Conservation (phyloP, 2,329 filamentous ascomycete species). For the Periconia sp. region DNA sequence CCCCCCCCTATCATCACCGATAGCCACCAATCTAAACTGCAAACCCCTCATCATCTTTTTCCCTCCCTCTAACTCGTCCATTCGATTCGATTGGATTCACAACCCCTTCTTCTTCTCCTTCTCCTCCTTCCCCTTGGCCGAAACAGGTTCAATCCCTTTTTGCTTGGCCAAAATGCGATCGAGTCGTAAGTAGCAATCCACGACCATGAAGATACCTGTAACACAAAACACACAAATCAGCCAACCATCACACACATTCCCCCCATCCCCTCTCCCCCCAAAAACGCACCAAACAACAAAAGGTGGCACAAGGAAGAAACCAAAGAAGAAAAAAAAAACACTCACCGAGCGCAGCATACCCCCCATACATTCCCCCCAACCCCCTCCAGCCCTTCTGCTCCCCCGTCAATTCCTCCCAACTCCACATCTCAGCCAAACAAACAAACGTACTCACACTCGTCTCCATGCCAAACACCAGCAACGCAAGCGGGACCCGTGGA, state of each 20-base stretch:
- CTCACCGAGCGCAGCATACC: conserved; percentile 36
- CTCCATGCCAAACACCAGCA: conserved; percentile 62
- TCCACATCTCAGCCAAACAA: conserved; percentile 63
- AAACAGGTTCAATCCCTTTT: conserved; percentile 26
- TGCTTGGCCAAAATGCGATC: conserved; percentile 28
- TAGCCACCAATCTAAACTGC: no score
- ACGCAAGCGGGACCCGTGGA: conserved; percentile 59
- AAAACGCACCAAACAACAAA: conserved; percentile 2
- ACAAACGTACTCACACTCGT: conserved; percentile 64
- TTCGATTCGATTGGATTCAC: not conserved
- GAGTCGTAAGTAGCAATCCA: conserved; percentile 38
- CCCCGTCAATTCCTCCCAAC: conserved; percentile 47
- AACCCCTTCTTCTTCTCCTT: conserved; percentile 27
- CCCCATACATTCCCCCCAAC: conserved; percentile 43
- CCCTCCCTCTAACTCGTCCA: not conserved
- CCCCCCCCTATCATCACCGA: no score
- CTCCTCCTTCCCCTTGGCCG: no score
- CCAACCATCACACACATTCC: not conserved
- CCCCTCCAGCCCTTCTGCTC: conserved; percentile 30
- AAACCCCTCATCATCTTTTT: no score
- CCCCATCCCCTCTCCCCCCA: not conserved
- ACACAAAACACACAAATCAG: conserved; percentile 10
- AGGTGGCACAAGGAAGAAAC: conserved; percentile 3
- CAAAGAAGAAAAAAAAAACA: conserved; percentile 10
- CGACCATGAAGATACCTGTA: conserved; percentile 40